Conservation (phyloP, 2,329 filamentous ascomycete genomes). For the Ophiobolus disseminans region DNA sequence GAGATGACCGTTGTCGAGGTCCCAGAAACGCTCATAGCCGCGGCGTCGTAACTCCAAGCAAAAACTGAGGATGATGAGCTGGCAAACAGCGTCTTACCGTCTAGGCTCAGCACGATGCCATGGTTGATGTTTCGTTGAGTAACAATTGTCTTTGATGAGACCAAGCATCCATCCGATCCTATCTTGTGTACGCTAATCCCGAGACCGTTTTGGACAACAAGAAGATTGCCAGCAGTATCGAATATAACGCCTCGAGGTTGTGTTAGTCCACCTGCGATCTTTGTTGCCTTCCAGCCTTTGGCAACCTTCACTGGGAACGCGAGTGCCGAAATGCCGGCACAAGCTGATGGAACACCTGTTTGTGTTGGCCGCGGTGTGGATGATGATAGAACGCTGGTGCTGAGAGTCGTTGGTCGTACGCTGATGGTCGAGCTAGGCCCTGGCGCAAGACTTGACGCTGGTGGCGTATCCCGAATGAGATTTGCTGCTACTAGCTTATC, state of each 20-base stretch:
- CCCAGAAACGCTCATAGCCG: slow-evolving; percentile 40
- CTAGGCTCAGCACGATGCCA: slow-evolving; percentile 33
- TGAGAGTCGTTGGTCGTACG: slow-evolving; percentile 20
- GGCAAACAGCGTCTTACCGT: slow-evolving; percentile 40
- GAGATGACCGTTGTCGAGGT: slow-evolving; percentile 25
- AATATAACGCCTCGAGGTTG: slow-evolving; percentile 51
- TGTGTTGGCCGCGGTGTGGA: slow-evolving; percentile 19
- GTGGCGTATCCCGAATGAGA: slow-evolving; percentile 21
- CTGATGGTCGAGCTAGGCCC: slow-evolving; percentile 15
- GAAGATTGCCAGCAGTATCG: slow-evolving; percentile 50
- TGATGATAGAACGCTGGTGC: slow-evolving; percentile 16
- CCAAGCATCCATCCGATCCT: slow-evolving; percentile 42
- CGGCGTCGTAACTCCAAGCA: slow-evolving; percentile 35
- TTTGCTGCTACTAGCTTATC: slow-evolving; percentile 34
- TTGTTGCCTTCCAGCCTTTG: slow-evolving; percentile 39
- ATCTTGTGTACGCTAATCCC: slow-evolving; percentile 51
- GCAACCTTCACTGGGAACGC: slow-evolving; percentile 26
- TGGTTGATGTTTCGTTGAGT: slow-evolving; percentile 38
- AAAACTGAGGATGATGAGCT: slow-evolving; percentile 37
- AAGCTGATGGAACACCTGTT: slow-evolving; percentile 28
- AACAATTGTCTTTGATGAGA: slow-evolving; percentile 27
- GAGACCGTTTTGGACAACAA: slow-evolving; percentile 49
- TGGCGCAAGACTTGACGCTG: slow-evolving; percentile 17
- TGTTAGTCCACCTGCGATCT: slow-evolving; percentile 50
- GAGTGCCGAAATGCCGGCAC: slow-evolving; percentile 25